These are phyloP conservation scores for Opeltia flavorubescens DNA, from an alignment of 495 filamentous ascomycete species.

Conservation along the genomic window DNA sequence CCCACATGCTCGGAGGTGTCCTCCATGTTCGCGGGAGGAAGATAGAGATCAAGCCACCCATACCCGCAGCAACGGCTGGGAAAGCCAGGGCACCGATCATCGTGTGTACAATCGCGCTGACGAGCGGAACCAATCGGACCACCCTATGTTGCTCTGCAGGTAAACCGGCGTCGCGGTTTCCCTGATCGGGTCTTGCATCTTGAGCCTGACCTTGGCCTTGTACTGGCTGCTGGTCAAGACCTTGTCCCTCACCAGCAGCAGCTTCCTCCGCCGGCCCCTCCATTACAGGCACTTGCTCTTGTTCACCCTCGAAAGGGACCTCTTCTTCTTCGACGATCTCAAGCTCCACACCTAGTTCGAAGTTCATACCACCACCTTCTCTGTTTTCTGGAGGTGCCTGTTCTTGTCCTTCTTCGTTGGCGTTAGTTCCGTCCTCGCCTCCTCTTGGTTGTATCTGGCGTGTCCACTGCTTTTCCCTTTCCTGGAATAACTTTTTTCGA, in stretches of 20 bases:
- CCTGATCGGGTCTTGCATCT: conserved; percentile 4
- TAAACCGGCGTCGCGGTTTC: background rate
- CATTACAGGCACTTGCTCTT: conserved; percentile 19
- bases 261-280: conserved; percentile 17
- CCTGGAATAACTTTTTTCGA: conserved; percentile 48
- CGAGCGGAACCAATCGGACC: conserved; percentile 29
- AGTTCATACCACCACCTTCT: conserved; percentile 18
- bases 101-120: conserved; percentile 37
- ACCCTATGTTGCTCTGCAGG: conserved; percentile 2
- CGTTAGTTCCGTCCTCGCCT: conserved; percentile 24
- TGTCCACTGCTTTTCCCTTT: conserved; percentile 50
- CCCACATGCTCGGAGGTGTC: conserved; percentile 23
- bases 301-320: conserved; percentile 23
- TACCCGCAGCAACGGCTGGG: conserved; percentile 44
- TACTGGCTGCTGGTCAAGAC: background rate
- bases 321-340: conserved; percentile 27
- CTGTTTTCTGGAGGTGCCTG: conserved; percentile 24
- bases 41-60: conserved; percentile 54
- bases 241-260: background rate
- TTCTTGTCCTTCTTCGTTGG: conserved; percentile 30
- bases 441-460: conserved; percentile 50
- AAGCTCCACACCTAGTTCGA: conserved; percentile 27
- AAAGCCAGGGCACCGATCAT: conserved; percentile 50
- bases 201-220: background rate
- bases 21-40: conserved; percentile 51